phyloP scores from a whole-genome alignment of 2,329 filamentous ascomycete genomes.

The Fusarium odoratissimum region DNA sequence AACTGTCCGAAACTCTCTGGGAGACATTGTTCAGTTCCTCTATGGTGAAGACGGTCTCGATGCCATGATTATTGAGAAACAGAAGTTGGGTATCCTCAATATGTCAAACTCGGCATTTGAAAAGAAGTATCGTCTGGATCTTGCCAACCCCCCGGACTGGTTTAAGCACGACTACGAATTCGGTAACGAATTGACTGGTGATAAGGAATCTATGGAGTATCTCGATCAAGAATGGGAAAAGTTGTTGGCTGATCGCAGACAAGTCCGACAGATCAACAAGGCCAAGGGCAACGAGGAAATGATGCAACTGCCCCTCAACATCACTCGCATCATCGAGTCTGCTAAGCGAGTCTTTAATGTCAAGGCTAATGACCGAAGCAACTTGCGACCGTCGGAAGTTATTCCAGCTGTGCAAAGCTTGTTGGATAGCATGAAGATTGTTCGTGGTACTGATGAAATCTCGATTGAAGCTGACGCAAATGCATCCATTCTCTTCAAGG shows the following conservation, averaged over 20 bases:
- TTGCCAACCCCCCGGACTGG: conserved; percentile 68
- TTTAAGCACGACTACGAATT: conserved; percentile 74
- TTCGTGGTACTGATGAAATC: conserved; percentile 85
- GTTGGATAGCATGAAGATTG: conserved; percentile 82
- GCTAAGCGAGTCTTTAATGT: conserved; percentile 93
- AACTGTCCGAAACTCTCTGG: conserved; percentile 95
- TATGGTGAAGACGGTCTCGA: conserved; percentile 98
- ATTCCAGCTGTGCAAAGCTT: conserved; percentile 82
- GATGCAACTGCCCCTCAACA: conserved; percentile 93
- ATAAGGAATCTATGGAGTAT: conserved; percentile 86
- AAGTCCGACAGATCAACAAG: conserved; percentile 76
- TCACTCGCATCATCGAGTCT: conserved; percentile 89
- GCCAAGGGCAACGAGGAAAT: conserved; percentile 81
- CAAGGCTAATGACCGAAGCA: conserved; percentile 85
- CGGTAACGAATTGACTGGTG: conserved; percentile 85
- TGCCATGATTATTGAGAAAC: conserved; percentile 92
- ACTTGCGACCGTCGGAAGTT: conserved; percentile 88
- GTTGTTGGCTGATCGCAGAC: conserved; percentile 77
- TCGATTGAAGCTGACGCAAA: conserved; percentile 89
- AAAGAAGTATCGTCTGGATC: conserved; percentile 84
- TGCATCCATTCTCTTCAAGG: conserved; percentile 92
- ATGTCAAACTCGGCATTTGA: conserved; percentile 83
- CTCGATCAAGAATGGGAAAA: conserved; percentile 91
- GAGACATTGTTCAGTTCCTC: conserved; percentile 95
- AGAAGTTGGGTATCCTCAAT: conserved; percentile 87